Evolutionary conservation across 1,284 basidiomycete species (phyloP), one percentile per base, ranked within the genome.

Genomic region (Cutaneotrichosporon sp.): DNA sequence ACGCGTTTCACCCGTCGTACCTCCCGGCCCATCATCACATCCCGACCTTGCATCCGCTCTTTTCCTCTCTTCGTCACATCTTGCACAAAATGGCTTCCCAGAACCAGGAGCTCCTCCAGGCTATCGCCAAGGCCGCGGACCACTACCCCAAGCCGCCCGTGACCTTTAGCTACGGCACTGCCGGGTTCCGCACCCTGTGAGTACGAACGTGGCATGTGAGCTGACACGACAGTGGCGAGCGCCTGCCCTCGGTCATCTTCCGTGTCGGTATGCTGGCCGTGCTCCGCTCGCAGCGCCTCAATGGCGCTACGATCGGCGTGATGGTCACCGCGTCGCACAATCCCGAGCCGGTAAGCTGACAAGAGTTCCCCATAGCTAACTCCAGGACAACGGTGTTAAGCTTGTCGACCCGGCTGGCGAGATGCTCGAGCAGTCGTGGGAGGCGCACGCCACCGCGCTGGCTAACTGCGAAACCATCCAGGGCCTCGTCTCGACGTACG

Each of bases 271-370:
- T 99, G 43, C 84, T 99, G 24, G 95, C 95, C 49, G 91, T 86
- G 4, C 83, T 99, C 46, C 83, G 97, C 63, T 97, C 93, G 81
- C 95, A 91, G 82, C 89, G 87, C 67, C 83, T 95, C 38, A 88
- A 89, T 75, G 95, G 97, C 52, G 90, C 89, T 76, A 89, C 88
- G 36, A 90, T 99, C 72, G 97, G 97, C 33, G 90, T 99, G 24
- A 99, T 99, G 97, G 89, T 99, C 72, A 99, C 97, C 42, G 97
- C 97, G 4, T 97, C 93, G 25, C 97, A 99, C 81, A 99, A 99
- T 78, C 95, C 95, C 20, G 95, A 95, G 77, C 85, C 87, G 72
- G 94, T 95, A 72, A 69, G 84, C 5, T 18, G 14, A 16, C 16
- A 50, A 24, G 11, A 8, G 6, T 10, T 10, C 9, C 4, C 13